Conservation (phyloP, 306 rosid genomes). For the Trichosanthes truncata region DNA sequence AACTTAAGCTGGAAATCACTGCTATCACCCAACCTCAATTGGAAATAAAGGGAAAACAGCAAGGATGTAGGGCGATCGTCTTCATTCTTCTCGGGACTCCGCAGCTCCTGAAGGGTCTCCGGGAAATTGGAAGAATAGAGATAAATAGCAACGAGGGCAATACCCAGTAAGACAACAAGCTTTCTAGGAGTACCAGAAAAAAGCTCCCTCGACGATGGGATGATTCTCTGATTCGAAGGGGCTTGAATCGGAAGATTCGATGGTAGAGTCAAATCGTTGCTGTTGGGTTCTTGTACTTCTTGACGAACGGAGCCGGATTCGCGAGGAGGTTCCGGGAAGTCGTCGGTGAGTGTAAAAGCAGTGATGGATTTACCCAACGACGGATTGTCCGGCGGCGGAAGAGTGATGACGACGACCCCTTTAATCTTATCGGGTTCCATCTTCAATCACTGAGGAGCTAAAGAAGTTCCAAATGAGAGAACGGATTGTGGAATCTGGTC, state of each 20-base stretch:
- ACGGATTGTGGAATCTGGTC: not conserved
- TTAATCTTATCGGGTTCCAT: conserved; percentile 46
- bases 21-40: conserved; percentile 36
- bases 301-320: not conserved
- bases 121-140: conserved; percentile 40
- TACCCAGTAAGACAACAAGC: conserved; percentile 33
- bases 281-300: conserved; percentile 6
- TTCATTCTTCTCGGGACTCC: conserved; percentile 25
- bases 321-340: conserved; percentile 16
- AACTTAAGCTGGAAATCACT: conserved; percentile 34
- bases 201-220: conserved; percentile 19
- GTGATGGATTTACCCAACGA: conserved; percentile 75
- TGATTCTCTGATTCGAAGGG: conserved; percentile 23
- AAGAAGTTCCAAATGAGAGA: not conserved
- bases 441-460: not conserved
- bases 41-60: conserved; percentile 42
- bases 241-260: conserved; percentile 12
- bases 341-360: conserved; percentile 43
- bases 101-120: conserved; percentile 23
- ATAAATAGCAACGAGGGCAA: conserved; percentile 40
- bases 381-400: conserved; percentile 75
- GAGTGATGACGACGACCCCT: conserved; percentile 62
- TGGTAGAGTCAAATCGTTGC: not conserved
- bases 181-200: conserved; percentile 24
- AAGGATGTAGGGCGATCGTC: conserved; percentile 28